Evolutionary conservation across 257 asterid genomes (phyloP), one percentile per base, ranked within the genome.

Genomic region (Knoxia roxburghii): DNA sequence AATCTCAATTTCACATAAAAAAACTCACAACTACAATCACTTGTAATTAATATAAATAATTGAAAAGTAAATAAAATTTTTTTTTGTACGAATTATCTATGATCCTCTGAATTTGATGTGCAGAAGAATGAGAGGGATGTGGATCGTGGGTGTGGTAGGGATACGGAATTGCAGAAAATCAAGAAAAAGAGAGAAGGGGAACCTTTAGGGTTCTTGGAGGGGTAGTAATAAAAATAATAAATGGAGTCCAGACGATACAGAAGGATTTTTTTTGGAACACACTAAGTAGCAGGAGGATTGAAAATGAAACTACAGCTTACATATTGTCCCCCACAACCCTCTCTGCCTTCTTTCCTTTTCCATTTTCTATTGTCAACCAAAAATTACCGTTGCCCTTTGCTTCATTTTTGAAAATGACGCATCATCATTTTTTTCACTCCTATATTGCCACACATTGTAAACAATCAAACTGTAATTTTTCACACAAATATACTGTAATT

Each of bases 311-410:
- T 33, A 33, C 70, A 66, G 11, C 46, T 17, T 15, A 17, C 45
- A 33, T 6, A 15, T 45, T 72, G 72, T 72, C 63, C 76, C 71
- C 72, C 72, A 72, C 76, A 13, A 21, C 14, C 67, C 45, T n/a
- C 30, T 17, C 24, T 65, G 37, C 61, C 61, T 15, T 56, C 61
- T 32, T 1, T 17, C 13, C n/a, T 46, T 46, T 35, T 35, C 37
- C 27, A 21, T 40, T 60, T 23, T 71, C 64, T 62, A 52, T 62
- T 62, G 41, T 40, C 12, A 26, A 60, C 55, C 64, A 41, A 29
- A 41, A 26, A 20, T 70, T 61, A 70, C 62, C 63, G 63, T 51
- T 53, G 17, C 50, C 41, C 6, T 37, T 45, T 45, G 58, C 32
- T 21, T 56, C 24, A 20, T 72, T 5, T 14, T 2, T 35, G 76